These are phyloP conservation scores for Eutrema heterophyllum DNA, from an alignment of 345 rosid genomes.

Conservation along the genomic window DNA sequence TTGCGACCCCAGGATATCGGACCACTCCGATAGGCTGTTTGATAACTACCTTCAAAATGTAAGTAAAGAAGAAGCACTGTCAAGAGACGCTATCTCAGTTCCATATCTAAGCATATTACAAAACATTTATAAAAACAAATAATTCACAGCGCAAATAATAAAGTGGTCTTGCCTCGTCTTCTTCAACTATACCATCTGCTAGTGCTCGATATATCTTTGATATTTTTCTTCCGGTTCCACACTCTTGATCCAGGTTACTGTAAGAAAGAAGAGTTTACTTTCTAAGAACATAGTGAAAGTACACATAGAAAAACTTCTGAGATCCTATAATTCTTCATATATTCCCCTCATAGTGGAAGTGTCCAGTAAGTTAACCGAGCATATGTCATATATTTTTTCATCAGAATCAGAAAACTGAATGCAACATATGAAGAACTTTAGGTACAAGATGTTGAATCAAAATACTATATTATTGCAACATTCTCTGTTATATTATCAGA, in stretches of 20 bases:
- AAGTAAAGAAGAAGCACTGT: background rate
- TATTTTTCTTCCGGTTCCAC: conserved; percentile 44
- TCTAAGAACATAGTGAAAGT: background rate
- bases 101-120: background rate
- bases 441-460: background rate
- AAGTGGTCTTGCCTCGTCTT: conserved; percentile 52
- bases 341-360: background rate
- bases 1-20: conserved; percentile 75
- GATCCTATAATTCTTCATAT: background rate
- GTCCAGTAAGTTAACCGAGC: background rate
- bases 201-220: conserved; percentile 73
- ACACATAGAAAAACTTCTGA: background rate
- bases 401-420: background rate
- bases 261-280: background rate
- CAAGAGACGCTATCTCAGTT: background rate
- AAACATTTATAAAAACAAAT: background rate
- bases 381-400: background rate
- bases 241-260: conserved; percentile 33
- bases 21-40: conserved; percentile 69
- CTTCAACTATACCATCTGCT: conserved; percentile 53
- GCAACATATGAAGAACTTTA: too few species aligned
- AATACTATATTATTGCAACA: too few species aligned
- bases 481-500: too few species aligned
- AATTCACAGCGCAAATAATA: background rate
- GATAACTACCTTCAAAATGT: conserved; percentile 49